Percentiles rank a stretch among this genome's conserved stretches.
phyloP scores from a whole-genome alignment of 345 rosid genomes.

The Zanthoxylum bungeanum region DNA sequence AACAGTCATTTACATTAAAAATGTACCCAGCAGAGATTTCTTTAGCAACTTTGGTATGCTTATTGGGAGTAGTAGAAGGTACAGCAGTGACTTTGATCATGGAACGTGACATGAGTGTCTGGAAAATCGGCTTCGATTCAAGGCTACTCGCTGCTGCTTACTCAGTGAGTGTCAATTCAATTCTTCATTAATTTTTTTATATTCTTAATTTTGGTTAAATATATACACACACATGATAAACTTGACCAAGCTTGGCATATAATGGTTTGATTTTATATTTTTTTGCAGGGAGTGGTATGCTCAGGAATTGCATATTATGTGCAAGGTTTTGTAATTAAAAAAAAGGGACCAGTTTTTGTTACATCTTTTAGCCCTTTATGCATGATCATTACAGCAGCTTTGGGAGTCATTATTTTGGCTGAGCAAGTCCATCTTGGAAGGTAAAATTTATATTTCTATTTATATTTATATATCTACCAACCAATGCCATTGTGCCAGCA shows the following conservation, averaged over 20 bases:
- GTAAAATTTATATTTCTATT: too few species aligned
- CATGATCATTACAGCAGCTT: too few species aligned
- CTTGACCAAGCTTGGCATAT: too few species aligned
- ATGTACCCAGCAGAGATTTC: slow-evolving; percentile 93
- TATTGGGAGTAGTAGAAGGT: slow-evolving; percentile 64
- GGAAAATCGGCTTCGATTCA: slow-evolving; percentile 74
- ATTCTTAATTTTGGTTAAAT: too few species aligned
- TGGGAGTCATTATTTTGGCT: too few species aligned
- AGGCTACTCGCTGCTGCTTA: slow-evolving; percentile 75
- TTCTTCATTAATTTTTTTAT: too few species aligned
- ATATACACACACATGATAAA: too few species aligned
- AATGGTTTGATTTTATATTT: too few species aligned
- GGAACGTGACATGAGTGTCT: slow-evolving; percentile 66
- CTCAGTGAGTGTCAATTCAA: too few species aligned
- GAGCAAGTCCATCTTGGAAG: slow-evolving; percentile 71
- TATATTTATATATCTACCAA: too few species aligned
- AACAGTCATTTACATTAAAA: too few species aligned
- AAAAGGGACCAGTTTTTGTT: slow-evolving; percentile 76
- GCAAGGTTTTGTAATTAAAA: slow-evolving; percentile 64
- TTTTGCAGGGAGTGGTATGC: slow-evolving; percentile 67
- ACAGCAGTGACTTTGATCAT: slow-evolving; percentile 43
- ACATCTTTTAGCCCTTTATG: slow-evolving; percentile 87
- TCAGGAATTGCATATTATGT: slow-evolving; percentile 77
- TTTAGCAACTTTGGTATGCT: slow-evolving; percentile 63
- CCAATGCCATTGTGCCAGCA: too few species aligned